Conservation (phyloP, 2,329 filamentous ascomycete species). For the Aphanoascus verrucosus region DNA sequence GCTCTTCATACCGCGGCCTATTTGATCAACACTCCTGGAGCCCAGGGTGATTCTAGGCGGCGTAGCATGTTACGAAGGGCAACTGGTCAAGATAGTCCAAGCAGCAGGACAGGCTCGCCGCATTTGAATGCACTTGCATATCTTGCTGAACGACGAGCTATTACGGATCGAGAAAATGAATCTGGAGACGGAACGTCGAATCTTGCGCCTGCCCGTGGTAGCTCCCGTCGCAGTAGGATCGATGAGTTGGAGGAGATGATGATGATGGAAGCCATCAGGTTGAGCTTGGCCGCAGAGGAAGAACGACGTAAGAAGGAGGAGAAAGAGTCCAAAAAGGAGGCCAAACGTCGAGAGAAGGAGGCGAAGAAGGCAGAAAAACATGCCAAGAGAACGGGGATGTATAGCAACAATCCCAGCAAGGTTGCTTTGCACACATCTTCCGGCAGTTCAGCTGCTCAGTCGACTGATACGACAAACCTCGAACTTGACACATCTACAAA, state of each 20-base stretch:
- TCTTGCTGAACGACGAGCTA: slow-evolving; percentile 35
- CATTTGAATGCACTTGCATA: slow-evolving; percentile 39
- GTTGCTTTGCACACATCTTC: slow-evolving; percentile 44
- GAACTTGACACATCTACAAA: slow-evolving; percentile 30
- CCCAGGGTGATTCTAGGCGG: slow-evolving; percentile 40
- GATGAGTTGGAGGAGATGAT: slow-evolving; percentile 95
- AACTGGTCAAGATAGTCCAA: slow-evolving; percentile 28
- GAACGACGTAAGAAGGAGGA: slow-evolving; percentile 79
- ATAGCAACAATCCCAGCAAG: slow-evolving; percentile 49
- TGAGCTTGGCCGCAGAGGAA: slow-evolving; percentile 86
- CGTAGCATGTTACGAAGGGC: slow-evolving; percentile 40
- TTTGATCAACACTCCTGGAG: slow-evolving; percentile 54
- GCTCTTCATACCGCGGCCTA: slow-evolving; percentile 92
- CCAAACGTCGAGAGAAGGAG: slow-evolving; percentile 75
- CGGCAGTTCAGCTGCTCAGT: slow-evolving; percentile 29
- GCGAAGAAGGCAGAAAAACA: slow-evolving; percentile 63
- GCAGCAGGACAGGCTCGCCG: slow-evolving; percentile 29
- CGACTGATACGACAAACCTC: slow-evolving; percentile 28
- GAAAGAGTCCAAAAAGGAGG: slow-evolving; percentile 68
- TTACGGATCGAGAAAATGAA: slow-evolving; percentile 26
- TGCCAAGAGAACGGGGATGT: slow-evolving; percentile 52
- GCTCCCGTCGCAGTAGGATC: slow-evolving; percentile 53
- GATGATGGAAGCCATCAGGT: slow-evolving; percentile 90
- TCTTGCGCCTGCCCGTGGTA: slow-evolving; percentile 37
- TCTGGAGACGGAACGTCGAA: slow-evolving; percentile 22